These are phyloP conservation scores for Kalmanozyma brasiliensis DNA, from an alignment of 1,284 basidiomycete species.

Conservation along the genomic window DNA sequence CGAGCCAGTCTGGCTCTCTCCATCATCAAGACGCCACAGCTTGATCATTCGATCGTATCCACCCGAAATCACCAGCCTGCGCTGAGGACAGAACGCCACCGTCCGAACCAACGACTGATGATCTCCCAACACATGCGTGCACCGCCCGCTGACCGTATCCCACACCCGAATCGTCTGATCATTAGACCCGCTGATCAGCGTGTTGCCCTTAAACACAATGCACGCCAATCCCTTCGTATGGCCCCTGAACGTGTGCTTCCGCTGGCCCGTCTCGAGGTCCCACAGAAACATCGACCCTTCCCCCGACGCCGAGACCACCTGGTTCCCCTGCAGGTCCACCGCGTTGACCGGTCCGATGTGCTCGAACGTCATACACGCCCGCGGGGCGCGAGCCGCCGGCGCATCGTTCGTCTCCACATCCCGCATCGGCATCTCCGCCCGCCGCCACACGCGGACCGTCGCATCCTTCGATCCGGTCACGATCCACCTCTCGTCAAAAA, in stretches of 20 bases:
- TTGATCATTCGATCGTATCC: slow-evolving; percentile 57
- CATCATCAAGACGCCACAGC: slow-evolving; percentile 29
- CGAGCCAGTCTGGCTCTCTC: too few relatives aligned
- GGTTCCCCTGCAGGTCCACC: slow-evolving; percentile 30
- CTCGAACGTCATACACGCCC: slow-evolving; percentile 21
- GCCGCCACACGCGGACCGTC: slow-evolving; percentile 54
- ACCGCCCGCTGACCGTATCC: slow-evolving; percentile 44
- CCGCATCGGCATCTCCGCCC: slow-evolving; percentile 11
- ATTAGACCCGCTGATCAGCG: slow-evolving; percentile 52
- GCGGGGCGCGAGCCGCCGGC: background rate
- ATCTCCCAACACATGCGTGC: slow-evolving; percentile 34
- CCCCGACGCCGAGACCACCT: slow-evolving; percentile 52
- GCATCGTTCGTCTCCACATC: too few relatives aligned
- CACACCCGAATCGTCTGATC: slow-evolving; percentile 58
- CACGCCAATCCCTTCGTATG: slow-evolving; percentile 58
- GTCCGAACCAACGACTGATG: slow-evolving; percentile 53
- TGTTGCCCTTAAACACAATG: slow-evolving; percentile 34
- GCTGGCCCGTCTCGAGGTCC: slow-evolving; percentile 41
- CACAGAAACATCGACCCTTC: slow-evolving; percentile 55
- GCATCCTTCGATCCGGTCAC: slow-evolving; percentile 54
- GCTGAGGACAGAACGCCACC: slow-evolving; percentile 29
- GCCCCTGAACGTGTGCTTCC: slow-evolving; percentile 36
- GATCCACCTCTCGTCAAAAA: slow-evolving; percentile 50
- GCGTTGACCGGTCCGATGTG: slow-evolving; percentile 51
- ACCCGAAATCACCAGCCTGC: slow-evolving; percentile 43